Evolutionary conservation across 768 basidiomycete genomes (phyloP).

Genomic region (Mycena crocata): DNA sequence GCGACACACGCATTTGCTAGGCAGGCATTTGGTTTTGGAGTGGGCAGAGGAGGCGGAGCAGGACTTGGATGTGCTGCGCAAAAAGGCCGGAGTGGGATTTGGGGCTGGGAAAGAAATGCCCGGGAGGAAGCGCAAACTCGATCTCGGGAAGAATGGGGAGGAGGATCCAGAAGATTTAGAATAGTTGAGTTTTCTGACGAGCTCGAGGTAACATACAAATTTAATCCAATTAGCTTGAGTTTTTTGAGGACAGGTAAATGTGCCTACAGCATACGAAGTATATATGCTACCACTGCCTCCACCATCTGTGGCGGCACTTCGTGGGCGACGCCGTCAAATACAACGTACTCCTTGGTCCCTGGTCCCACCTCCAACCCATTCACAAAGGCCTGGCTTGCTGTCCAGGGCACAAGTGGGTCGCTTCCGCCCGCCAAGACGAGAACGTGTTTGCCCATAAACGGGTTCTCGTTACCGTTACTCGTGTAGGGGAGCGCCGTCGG

Average conservation of each 20-base stretch:
- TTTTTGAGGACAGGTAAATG: too few relatives aligned
- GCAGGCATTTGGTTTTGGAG: slow-evolving; percentile 93
- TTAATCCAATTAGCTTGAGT: too few relatives aligned
- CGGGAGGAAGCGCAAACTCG: slow-evolving; percentile 80
- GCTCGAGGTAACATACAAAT: too few relatives aligned
- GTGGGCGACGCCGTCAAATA: slow-evolving; percentile 72
- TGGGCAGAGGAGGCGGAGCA: slow-evolving; percentile 91
- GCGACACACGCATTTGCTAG: slow-evolving; percentile 94
- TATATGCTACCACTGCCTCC: slow-evolving; percentile 52
- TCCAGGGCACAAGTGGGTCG: slow-evolving; percentile 78
- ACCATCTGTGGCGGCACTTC: slow-evolving; percentile 72
- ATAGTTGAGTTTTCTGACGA: slow-evolving; percentile 17
- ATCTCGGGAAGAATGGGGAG: slow-evolving; percentile 55
- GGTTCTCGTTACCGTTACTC: slow-evolving; percentile 54
- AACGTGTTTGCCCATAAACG: slow-evolving; percentile 79
- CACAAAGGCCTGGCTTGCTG: slow-evolving; percentile 66
- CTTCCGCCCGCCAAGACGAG: slow-evolving; percentile 75
- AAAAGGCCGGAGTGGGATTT: slow-evolving; percentile 84
- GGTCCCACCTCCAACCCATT: slow-evolving; percentile 64
- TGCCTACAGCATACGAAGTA: slow-evolving; percentile 36
- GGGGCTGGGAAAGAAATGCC: slow-evolving; percentile 77
- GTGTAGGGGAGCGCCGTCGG: slow-evolving; percentile 58
- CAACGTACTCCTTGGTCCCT: slow-evolving; percentile 67
- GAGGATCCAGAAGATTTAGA: slow-evolving; percentile 30
- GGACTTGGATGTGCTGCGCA: slow-evolving; percentile 79